Evolutionary conservation across 495 filamentous ascomycete genomes (phyloP), one percentile per base, ranked within the genome.

Genomic region (Extremus antarcticus): DNA sequence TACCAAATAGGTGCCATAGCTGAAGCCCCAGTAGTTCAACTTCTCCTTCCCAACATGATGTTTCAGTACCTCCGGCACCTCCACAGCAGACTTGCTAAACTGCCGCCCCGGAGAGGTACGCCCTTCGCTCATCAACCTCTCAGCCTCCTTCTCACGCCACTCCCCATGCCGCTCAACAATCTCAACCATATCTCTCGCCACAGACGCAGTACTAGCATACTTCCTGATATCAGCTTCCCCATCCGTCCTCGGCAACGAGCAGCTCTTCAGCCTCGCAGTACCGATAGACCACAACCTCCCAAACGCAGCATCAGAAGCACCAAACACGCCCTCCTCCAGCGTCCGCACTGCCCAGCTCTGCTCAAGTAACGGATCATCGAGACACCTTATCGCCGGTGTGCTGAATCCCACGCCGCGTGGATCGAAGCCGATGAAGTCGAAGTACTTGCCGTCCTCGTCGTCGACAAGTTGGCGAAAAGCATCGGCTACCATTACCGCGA

Each of bases 361-460:
- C 15, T 38, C 49, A 4, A 47, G 29, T 11, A 21, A 25, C 3
- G 21, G n/a, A 24, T 47, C 50, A 8, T 50, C 39, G 24, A 80
- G 77, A 60, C 79, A 82, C 17, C 66, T 68, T 25, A 74, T 69
- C 0, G 63, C 59, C 32, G 64, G 76, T 58, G 43, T 63, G 39
- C 25, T 57, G 20, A 47, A 51, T 24, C 62, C 74, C 62, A 63
- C 66, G 46, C 56, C 78, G 2, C 74, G 63, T 0, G 71, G 71
- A 25, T 81, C 78, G 65, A 67, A 78, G 59, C 75, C 73, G 68
- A 83, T 68, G 21, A 82, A 71, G 51, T 83, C 79, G 58, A 71
- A 79, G 50, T 71, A 75, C 58, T 68, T 71, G 23, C 72, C 53
- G 9, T 50, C 39, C 11, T 24, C 51, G 11, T 46, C 17, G 23